These are phyloP conservation scores for Alternaria triticimaculans DNA, from an alignment of 2,329 filamentous ascomycete genomes.

Conservation along the genomic window DNA sequence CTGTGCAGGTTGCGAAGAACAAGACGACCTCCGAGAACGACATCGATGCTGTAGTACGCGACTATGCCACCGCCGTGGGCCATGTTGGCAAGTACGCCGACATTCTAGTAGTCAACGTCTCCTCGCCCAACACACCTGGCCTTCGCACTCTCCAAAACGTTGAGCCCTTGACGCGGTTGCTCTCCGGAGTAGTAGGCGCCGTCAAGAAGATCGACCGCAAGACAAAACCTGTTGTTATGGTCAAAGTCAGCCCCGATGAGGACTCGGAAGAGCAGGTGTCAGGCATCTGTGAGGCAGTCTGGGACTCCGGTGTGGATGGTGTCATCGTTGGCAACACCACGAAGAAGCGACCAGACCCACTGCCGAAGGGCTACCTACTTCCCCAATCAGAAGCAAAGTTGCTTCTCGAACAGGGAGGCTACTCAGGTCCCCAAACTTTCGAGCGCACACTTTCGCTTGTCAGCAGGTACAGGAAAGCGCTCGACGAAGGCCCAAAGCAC, in stretches of 20 bases:
- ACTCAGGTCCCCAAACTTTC: constrained; percentile 90
- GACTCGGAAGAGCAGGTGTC: constrained; percentile 83
- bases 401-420: constrained; percentile 81
- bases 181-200: constrained; percentile 82
- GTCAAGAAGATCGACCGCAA: constrained; percentile 73
- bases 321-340: constrained; percentile 98
- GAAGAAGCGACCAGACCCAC: constrained; percentile 74
- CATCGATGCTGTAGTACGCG: constrained; percentile 76
- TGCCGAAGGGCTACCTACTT: constrained; percentile 71
- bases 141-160: constrained; percentile 84
- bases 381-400: constrained; percentile 70
- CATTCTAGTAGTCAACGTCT: constrained; percentile 97
- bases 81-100: constrained; percentile 87
- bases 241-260: constrained; percentile 97
- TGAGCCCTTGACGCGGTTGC: constrained; percentile 79
- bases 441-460: constrained; percentile 80
- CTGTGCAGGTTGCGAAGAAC: constrained; percentile 97
- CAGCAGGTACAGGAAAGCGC: constrained; percentile 70
- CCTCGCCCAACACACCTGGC: constrained; percentile 93
- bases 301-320: constrained; percentile 81
- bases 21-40: constrained; percentile 87
- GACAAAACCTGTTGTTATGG: constrained; percentile 84
- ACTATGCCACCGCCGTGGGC: constrained; percentile 89
- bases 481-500: constrained; percentile 54
- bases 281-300: constrained; percentile 74